Base-by-base conservation (phyloP, 345 rosid species). In the Microthlaspi erraticum region DNA sequence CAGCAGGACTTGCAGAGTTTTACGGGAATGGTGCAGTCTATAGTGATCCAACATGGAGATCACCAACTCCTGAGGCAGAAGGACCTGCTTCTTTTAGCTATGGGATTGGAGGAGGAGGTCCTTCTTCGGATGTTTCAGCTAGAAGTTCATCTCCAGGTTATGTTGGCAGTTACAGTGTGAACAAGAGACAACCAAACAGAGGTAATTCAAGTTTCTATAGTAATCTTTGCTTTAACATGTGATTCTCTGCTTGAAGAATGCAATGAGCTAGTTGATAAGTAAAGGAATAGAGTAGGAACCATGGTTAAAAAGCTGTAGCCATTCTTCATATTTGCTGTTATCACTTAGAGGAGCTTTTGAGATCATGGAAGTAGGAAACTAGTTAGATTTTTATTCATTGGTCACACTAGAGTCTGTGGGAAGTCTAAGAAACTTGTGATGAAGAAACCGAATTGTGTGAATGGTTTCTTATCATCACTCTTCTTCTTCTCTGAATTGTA, bases 121-220 rank as follows among this genome's bases (percentile, higher is more conserved):
- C 85, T 60, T 81, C 90, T 66, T 78, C 96, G 53, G 95, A 91
- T 78, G 86, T 82, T 54, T 53, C 92, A 61, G 80, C 82, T 64
- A 84, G 79, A 78, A 81, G 80, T 79, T 79, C 97, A 4, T 76
- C 79, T 64, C 96, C 86, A 63, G 96, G 86, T 74, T 93, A 80
- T 76, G 77, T 80, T 83, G 74, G 96, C 56, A 86, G 84, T 76
- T 93, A 88, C 83, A 83, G 78, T 76, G 89, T 80, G 82, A 76
- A 89, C 66, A 87, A 80, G 80, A 85, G 96, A 77, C 93, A 87
- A 72, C 6, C 98, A 58, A 83, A 83, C 85, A 86, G 98, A 90
- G 98, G 98, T 93, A 86, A 60, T n/a, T 17, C n/a, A 10, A 66
- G n/a, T 59, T 60, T 10, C 1, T 1, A 39, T n/a, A 51, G 52